A percentile compares a stretch with the other conserved stretches of the same genome.
phyloP scores from a whole-genome alignment of 2,329 filamentous ascomycete genomes.

The Botrytis tulipae region DNA sequence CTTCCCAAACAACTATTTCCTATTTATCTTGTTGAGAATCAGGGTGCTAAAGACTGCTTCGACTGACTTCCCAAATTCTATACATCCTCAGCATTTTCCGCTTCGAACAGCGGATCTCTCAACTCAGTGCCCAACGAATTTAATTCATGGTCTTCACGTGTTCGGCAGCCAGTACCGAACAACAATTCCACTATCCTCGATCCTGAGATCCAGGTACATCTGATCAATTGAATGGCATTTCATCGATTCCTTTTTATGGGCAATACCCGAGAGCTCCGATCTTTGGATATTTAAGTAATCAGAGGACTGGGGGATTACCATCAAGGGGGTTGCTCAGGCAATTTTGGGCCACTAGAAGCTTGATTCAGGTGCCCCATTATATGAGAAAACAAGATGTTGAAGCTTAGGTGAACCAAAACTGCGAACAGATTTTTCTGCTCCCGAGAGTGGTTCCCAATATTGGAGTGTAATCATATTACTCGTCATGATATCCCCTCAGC shows the following conservation, averaged over 20 bases:
- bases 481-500: not conserved
- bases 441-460: fast-evolving
- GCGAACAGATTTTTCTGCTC: not conserved
- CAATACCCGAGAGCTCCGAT: not conserved
- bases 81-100: not conserved
- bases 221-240: not conserved
- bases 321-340: not conserved
- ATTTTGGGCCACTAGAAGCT: not conserved
- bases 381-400: not conserved
- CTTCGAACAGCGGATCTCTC: not conserved
- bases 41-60: not conserved
- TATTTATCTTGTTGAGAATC: not conserved
- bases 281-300: not conserved
- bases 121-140: not conserved
- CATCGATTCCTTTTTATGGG: not conserved
- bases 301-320: not conserved
- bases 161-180: not conserved
- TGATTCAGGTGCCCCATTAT: not conserved
- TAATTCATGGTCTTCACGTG: not conserved
- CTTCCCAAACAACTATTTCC: fast-evolving
- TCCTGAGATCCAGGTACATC: not conserved
- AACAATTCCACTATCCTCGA: not conserved
- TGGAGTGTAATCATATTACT: not conserved
- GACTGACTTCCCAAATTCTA: not conserved
- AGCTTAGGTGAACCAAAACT: not conserved